Base-by-base conservation (phyloP, 176 grass and related monocot species). In the Echinochloa phyllopogon region DNA sequence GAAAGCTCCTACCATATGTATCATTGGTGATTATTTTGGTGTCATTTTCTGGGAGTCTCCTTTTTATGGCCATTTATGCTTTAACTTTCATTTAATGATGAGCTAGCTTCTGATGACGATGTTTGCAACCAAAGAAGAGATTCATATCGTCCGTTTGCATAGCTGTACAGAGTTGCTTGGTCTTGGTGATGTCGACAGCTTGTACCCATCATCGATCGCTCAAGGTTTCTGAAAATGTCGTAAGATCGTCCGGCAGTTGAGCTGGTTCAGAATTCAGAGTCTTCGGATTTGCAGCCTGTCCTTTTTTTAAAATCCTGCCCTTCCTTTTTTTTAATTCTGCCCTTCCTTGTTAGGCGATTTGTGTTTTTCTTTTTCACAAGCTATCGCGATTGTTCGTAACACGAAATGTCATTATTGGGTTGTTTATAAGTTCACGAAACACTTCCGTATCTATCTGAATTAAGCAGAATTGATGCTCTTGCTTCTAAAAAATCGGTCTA, bases 1-100 rank as follows among this genome's bases (percentile, higher is more conserved):
- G 81, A 69, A 53, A 62, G 55, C 18, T 81, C 61, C 61, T 25
- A 62, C 36, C n/a, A 23, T 85, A 36, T 77, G 71, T 75, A 76
- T 18, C 66, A 18, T 13, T 60, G 55, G n/a, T n/a, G n/a, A n/a
- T n/a, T n/a, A n/a, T n/a, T n/a, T n/a, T n/a, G n/a, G 53, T 56
- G 42, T 82, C 71, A 82, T 86, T 76, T 76, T 75, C 25, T 0
- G n/a, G 1, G 14, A 67, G 74, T 69, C 55, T 61, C 38, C 11
- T 41, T 79, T 61, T 47, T 14, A 47, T 55, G 5, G 12, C 61
- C 21, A 40, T 63, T 76, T 47, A 51, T 4, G 8, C 13, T 75
- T 75, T 63, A 60, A 84, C 60, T 69, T 87, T 6, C 8, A 37
- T 16, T 20, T n/a, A 83, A n/a, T 59, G 65, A 74, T 65, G 29